Conservation (phyloP, 1,284 basidiomycete species). For the Mrakiaceae sp. region DNA sequence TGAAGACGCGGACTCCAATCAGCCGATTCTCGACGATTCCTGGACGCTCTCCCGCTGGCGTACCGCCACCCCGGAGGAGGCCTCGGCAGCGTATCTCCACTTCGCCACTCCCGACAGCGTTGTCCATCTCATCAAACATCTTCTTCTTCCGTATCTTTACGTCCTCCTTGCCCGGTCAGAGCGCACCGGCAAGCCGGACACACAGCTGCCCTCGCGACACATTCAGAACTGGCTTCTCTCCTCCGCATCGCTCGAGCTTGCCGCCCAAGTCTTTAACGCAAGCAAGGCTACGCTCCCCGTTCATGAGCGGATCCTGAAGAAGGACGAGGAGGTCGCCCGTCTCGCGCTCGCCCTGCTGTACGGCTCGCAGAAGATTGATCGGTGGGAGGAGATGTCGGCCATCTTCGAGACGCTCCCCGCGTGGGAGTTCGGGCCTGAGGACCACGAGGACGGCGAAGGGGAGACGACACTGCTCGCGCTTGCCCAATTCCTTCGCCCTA, state of each 20-base stretch:
- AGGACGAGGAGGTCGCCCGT: constrained; percentile 70
- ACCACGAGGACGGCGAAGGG: constrained; percentile 54
- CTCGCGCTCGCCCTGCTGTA: constrained; percentile 82
- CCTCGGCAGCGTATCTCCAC: constrained; percentile 62
- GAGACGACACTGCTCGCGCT: constrained; percentile 69
- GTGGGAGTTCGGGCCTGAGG: constrained; percentile 55
- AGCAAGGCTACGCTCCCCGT: constrained; percentile 72
- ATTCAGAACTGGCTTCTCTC: constrained; percentile 39
- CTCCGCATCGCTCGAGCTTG: constrained; percentile 46
- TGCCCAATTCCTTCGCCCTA: constrained; percentile 63
- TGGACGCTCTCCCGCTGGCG: constrained; percentile 69
- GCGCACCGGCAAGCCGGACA: constrained; percentile 57
- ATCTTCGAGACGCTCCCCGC: constrained; percentile 91
- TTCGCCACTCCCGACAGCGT: constrained; percentile 55
- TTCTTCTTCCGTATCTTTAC: constrained; percentile 81
- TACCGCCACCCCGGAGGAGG: constrained; percentile 48
- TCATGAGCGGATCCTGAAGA: constrained; percentile 58
- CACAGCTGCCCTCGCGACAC: constrained; percentile 45
- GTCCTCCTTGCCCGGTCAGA: constrained; percentile 77
- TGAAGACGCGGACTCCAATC: neutral
- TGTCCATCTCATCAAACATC: constrained; percentile 55
- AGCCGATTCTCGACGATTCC: constrained; percentile 25
- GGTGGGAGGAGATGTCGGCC: constrained; percentile 71
- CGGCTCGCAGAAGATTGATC: constrained; percentile 54
- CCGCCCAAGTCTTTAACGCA: constrained; percentile 67